phyloP scores from a whole-genome alignment of 2,329 filamentous ascomycete species.

The Ceratocystis cacaofunesta region DNA sequence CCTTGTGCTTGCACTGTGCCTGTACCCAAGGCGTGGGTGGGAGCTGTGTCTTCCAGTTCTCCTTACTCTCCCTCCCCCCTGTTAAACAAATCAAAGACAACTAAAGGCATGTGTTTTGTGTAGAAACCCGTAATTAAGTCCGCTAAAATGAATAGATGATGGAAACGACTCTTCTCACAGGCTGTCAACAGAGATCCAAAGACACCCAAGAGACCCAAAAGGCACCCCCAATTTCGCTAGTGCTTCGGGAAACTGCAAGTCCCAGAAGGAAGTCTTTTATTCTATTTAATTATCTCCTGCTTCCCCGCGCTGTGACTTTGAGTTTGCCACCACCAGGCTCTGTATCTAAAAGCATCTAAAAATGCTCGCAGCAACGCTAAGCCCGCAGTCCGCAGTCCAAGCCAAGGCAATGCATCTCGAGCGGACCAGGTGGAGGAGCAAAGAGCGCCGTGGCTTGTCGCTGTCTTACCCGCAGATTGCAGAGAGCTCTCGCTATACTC shows the following conservation, averaged over 20 bases:
- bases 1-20: no score
- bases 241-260: background rate
- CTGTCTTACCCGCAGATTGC: background rate
- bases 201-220: background rate
- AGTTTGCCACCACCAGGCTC: background rate
- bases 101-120: background rate
- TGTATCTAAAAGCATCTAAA: background rate
- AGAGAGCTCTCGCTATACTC: background rate
- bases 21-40: background rate
- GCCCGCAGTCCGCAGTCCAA: background rate
- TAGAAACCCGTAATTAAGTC: slow-evolving; percentile 4
- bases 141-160: background rate
- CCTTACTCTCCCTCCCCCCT: background rate
- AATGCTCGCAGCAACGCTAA: background rate
- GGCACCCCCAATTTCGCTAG: slow-evolving; percentile 13
- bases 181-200: no score
- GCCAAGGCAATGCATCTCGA: background rate
- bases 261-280: background rate
- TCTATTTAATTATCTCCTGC: background rate
- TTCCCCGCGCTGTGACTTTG: background rate
- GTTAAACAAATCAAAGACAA: background rate
- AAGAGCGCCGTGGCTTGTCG: background rate
- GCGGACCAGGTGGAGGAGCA: no score
- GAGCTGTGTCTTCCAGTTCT: background rate
- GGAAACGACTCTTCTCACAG: background rate